phyloP scores from a whole-genome alignment of 208 protist species.

The Kentomonas sorsogonicus region DNA sequence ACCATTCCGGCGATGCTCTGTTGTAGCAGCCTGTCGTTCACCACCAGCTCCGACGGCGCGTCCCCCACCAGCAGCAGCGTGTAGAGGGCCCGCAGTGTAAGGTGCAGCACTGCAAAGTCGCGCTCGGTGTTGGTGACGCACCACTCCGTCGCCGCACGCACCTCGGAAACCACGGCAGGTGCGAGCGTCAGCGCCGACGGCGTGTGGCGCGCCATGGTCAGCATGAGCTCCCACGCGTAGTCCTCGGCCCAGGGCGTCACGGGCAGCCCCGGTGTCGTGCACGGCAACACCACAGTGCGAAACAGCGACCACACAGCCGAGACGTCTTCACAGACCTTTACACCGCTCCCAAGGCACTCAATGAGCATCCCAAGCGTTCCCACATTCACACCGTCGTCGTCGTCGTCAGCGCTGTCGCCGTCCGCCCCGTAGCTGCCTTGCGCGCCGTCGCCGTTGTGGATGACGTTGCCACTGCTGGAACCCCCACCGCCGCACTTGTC shows the following conservation, averaged over 20 bases:
- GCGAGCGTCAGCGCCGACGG: constrained; percentile 12
- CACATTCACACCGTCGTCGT: constrained; percentile 18
- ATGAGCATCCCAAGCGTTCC: constrained; percentile 43
- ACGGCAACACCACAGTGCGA: constrained; percentile 38
- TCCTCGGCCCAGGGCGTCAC: constrained; percentile 73
- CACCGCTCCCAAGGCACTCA: constrained; percentile 46
- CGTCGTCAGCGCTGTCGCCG: constrained; percentile 12
- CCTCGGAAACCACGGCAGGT: no score
- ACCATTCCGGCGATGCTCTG: constrained; percentile 33
- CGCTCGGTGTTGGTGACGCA: constrained; percentile 39
- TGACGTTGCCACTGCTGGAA: background rate
- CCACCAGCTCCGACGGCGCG: constrained; percentile 17
- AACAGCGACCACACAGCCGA: constrained; percentile 46
- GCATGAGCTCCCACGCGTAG: constrained; percentile 70
- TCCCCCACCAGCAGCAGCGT: constrained; percentile 42
- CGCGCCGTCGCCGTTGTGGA: constrained; percentile 3
- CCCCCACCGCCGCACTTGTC: background rate
- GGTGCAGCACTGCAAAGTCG: constrained; percentile 44
- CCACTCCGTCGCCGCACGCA: constrained; percentile 34
- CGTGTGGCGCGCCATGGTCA: constrained; percentile 37
- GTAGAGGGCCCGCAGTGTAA: constrained; percentile 38
- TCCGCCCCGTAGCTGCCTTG: background rate
- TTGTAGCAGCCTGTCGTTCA: constrained; percentile 17
- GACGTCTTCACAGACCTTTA: constrained; percentile 23
- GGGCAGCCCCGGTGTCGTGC: constrained; percentile 27